A percentile compares a stretch with the other conserved stretches of the same genome.
Conservation (phyloP, 345 rosid genomes). For the Euphorbia pulcherrima region DNA sequence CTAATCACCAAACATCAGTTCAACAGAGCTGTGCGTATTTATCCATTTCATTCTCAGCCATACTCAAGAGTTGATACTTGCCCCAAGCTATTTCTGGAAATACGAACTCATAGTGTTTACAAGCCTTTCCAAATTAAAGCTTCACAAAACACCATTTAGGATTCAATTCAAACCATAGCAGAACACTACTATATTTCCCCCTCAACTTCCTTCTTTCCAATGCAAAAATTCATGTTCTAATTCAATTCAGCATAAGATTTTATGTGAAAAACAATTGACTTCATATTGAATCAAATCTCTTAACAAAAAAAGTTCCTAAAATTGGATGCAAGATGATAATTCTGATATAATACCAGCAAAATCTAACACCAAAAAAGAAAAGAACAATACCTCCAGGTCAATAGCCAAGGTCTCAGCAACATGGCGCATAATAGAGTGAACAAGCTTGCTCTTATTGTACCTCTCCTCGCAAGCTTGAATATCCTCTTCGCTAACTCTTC, state of each 20-base stretch:
- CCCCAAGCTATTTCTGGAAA: neutral
- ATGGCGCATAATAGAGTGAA: constrained; percentile 96
- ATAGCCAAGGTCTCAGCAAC: constrained; percentile 82
- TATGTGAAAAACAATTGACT: neutral
- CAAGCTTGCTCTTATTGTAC: constrained; percentile 98
- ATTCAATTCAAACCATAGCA: neutral
- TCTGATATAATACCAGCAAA: neutral
- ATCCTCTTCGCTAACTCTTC: constrained; percentile 94
- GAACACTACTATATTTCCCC: too few relatives aligned
- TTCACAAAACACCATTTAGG: neutral
- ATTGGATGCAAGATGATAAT: too few relatives aligned
- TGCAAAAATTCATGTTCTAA: neutral
- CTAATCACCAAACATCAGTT: too few relatives aligned
- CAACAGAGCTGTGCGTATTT: neutral
- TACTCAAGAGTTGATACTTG: too few relatives aligned
- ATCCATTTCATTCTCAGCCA: neutral
- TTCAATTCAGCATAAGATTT: neutral
- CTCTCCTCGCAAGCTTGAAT: constrained; percentile 92
- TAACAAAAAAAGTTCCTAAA: too few relatives aligned
- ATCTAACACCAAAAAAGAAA: neutral
- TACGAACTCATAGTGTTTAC: too few relatives aligned
- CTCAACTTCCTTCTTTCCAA: too few relatives aligned
- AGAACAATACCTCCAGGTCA: constrained; percentile 72
- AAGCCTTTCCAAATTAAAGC: neutral
- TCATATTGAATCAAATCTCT: neutral